Base-by-base conservation (phyloP, 305 asterid genomes). In the Andrographis paniculata region DNA sequence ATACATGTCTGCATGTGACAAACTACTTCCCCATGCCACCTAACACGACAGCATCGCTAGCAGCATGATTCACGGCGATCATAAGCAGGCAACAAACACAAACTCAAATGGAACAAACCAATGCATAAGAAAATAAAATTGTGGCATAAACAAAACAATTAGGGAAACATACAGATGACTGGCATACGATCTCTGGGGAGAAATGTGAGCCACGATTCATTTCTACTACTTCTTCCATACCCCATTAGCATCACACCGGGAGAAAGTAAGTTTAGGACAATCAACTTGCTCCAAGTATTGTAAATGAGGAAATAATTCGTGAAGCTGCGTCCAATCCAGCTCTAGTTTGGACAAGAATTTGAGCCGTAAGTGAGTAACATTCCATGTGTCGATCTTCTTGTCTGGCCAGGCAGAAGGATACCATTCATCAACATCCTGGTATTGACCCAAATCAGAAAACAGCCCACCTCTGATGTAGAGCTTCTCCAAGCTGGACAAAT, bases 381-480 rank as follows among this genome's bases (percentile, higher is more conserved):
- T 49, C 83, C 83, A 75, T 9, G 17, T 15, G 17, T 31, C n/a
- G 44, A 41, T 47, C 44, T 27, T 14, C 45, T 46, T 51, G 38
- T 27, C 0, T 4, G n/a, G n/a, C n/a, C n/a, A n/a, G n/a, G 4
- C 44, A 9, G 45, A 21, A 48, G 1, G 17, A 54, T 9, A 17
- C 8, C 30, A 1, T 13, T 35, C 19, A 28, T 53, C 60, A 15
- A 19, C 19, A 22, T 55, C 59, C 63, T 50, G 65, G 40, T 53
- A 61, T 13, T 72, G 69, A 4, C 75, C 75, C 20, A 76, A 24
- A 54, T 69, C 69, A 11, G 56, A 21, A 9, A 76, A 60, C 42
- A 51, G 50, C 58, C 84, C 84, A 12, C 80, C 84, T 54, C 84
- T 69, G 19, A 76, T 59, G 53, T 76, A 72, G 47, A 76, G 78